Base-by-base conservation (phyloP, 192 early-diverging fungal genomes). In the Allomyces javanicus region DNA sequence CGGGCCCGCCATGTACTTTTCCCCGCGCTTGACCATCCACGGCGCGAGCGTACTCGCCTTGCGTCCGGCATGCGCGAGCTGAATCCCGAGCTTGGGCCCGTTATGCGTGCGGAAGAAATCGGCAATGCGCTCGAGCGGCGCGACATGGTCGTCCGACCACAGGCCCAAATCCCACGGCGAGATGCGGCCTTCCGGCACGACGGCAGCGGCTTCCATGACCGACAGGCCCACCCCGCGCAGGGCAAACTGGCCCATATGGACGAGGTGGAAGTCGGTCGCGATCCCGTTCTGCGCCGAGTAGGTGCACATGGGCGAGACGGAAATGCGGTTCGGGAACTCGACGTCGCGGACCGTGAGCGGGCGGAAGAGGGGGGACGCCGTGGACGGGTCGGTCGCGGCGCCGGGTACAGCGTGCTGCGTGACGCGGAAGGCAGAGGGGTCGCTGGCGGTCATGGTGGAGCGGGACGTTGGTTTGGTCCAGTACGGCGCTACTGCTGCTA, bases 251-350 rank as follows among this genome's bases (percentile, higher is more conserved):
- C 86, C 82, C 24, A 72, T 73, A 71, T 82, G 83, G 22, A 72
- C 79, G 1, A 87, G 62, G 63, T 90, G 86, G 64, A 79, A 88
- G 70, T 87, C 80, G 17, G 75, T 87, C 25, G 82, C 69, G 62
- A 78, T 78, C 0, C 88, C 89, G 71, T 89, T 81, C 21, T 79
- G 65, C 9, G 80, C 71, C 23, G 84, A 83, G 73, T 89, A 89
- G 80, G 79, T 84, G 76, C 91, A 93, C 90, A 92, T 93, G 64
- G 91, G 92, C 22, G 87, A 80, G 61, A 91, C 83, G 9, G 73
- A 77, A 24, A 89, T 72, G 23, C 90, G 81, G 76, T 93, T 94
- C 63, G 86, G 87, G 67, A 90, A 75, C 17, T 79, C 85, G 33
- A 87, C 65, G 7, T 72, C 72, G 65, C 87, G 82, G 67, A 90